Evolutionary conservation across 768 basidiomycete genomes (phyloP).

Genomic region (Boletus eberwhitei): DNA sequence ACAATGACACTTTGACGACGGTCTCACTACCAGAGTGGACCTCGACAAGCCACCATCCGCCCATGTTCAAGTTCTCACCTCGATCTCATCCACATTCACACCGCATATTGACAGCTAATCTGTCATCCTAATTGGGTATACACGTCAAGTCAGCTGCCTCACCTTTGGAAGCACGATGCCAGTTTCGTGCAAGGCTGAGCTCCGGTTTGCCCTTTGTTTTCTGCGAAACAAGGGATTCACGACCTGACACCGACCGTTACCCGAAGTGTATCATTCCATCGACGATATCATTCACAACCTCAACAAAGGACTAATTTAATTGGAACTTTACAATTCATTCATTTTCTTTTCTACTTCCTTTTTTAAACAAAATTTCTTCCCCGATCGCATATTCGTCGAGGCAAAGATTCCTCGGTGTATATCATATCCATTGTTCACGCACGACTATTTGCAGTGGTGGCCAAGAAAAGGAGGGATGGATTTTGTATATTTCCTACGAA

Average conservation of each 20-base stretch:
- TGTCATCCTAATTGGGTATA: slow-evolving; percentile 27
- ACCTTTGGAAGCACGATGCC: background rate
- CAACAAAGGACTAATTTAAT: slow-evolving; percentile 21
- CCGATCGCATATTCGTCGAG: slow-evolving; percentile 7
- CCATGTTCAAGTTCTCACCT: slow-evolving; percentile 10
- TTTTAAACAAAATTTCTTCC: background rate
- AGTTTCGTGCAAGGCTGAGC: background rate
- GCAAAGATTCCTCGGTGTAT: slow-evolving; percentile 15
- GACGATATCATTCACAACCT: slow-evolving; percentile 14
- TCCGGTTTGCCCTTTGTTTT: background rate
- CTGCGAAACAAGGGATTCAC: slow-evolving; percentile 12
- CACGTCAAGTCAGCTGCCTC: slow-evolving; percentile 11
- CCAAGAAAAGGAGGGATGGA: no score
- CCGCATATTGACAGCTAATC: slow-evolving; percentile 18
- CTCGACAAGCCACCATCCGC: slow-evolving; percentile 8
- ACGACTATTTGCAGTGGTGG: slow-evolving; percentile 4
- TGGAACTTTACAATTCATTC: slow-evolving; percentile 8
- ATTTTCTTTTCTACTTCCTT: background rate
- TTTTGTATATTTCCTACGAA: slow-evolving; percentile 18
- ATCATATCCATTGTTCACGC: slow-evolving; percentile 14
- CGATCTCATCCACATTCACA: slow-evolving; percentile 18
- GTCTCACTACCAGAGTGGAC: slow-evolving; percentile 18
- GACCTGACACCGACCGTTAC: slow-evolving; percentile 8
- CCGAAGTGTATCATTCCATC: slow-evolving; percentile 21
- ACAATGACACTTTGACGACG: slow-evolving; percentile 8